A percentile compares a stretch with the other conserved stretches of the same genome.
phyloP scores from a whole-genome alignment of 2,329 filamentous ascomycete genomes.

The Pyrenochaeta sp. region DNA sequence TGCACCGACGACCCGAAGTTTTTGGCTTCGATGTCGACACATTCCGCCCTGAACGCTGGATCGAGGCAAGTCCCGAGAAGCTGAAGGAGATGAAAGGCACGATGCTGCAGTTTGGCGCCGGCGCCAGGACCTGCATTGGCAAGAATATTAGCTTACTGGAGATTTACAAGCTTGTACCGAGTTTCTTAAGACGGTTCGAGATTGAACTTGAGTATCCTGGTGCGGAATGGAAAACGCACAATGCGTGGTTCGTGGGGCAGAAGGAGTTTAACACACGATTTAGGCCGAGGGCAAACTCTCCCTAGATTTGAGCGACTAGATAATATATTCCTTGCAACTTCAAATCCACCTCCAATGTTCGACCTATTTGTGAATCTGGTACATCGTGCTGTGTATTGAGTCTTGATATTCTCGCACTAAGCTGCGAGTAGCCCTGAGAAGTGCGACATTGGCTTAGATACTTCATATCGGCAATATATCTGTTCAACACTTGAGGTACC shows the following conservation, averaged over 20 bases:
- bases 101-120: slow-evolving; percentile 80
- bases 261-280: slow-evolving; percentile 56
- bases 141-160: slow-evolving; percentile 61
- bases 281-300: slow-evolving; percentile 31
- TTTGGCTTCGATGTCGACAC: slow-evolving; percentile 73
- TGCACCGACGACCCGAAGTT: slow-evolving; percentile 72
- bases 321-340: too few relatives aligned
- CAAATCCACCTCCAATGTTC: too few relatives aligned
- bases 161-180: slow-evolving; percentile 62
- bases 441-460: too few relatives aligned
- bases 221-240: slow-evolving; percentile 57
- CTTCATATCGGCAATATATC: too few relatives aligned
- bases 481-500: too few relatives aligned
- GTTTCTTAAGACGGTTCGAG: slow-evolving; percentile 72
- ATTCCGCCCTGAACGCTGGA: slow-evolving; percentile 75
- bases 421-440: too few relatives aligned
- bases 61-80: slow-evolving; percentile 62
- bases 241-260: slow-evolving; percentile 64
- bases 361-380: too few relatives aligned
- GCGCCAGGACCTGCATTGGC: slow-evolving; percentile 73
- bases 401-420: too few relatives aligned
- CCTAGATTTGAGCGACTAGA: too few relatives aligned
- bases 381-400: too few relatives aligned
- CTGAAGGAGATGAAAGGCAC: slow-evolving; percentile 72
- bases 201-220: slow-evolving; percentile 52